Evolutionary conservation across 2,329 filamentous ascomycete genomes (phyloP), one percentile per base, ranked within the genome.

Genomic region (Fusarium sp.): DNA sequence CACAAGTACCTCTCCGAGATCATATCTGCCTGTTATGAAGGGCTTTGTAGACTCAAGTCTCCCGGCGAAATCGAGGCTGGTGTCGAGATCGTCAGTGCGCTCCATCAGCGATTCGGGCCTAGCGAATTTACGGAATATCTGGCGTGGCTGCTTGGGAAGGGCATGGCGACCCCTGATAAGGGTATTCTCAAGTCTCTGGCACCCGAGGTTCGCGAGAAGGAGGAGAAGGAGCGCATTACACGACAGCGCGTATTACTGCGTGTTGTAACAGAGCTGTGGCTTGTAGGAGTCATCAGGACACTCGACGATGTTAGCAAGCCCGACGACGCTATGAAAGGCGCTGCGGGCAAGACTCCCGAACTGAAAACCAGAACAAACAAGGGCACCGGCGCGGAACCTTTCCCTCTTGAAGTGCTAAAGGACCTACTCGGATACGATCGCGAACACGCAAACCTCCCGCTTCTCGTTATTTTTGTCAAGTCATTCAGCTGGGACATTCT

Each of bases 1-100:
- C 93, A 95, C 86, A 98, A 97, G 80, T 98, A 98, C 81, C 89
- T 98, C 18, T 98, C 95, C 73, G 95, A 98, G 82, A 97, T 98
- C 73, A 94, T 98, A 75, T 94, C 94, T 24, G 95, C 95, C 66
- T 97, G 94, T 83, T 97, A 95, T 79, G 95, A 98, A 81, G 95
- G 95, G 11, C 87, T 98, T 9, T 97, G 92, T 83, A 94, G 91
- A 80, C 88, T 98, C 76, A 98, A 98, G 82, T 91, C 92, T 1
- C 92, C 94, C 2, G 93, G 91, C n/a, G 95, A 98, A 79, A 92
- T 98, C 66, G 92, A 95, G 60, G 92, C 94, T 29, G 94, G 93
- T 11, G 92, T 97, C 34, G 95, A 98, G 81, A 92, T 98, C 57
- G 91, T 97, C 73, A 97, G 94, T 82, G 94, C 94, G n/a, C 86